These are phyloP conservation scores for Microdochium nivale DNA, from an alignment of 2,329 filamentous ascomycete genomes.

Conservation along the genomic window DNA sequence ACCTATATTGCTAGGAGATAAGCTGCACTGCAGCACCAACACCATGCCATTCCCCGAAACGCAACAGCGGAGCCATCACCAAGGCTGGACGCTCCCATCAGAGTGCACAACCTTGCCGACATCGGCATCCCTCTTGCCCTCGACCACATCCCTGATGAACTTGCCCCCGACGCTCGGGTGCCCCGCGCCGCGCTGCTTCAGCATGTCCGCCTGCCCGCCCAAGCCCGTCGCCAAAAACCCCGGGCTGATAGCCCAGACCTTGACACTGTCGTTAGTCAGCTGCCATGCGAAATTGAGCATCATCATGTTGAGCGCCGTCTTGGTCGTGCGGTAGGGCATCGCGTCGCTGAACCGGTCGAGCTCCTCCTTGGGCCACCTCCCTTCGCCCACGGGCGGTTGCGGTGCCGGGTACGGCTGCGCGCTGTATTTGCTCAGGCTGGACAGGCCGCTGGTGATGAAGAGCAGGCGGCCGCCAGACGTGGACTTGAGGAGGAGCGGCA, in stretches of 20 bases:
- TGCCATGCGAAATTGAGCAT: slow-evolving; percentile 33
- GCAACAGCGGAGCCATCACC: background rate
- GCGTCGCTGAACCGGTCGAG: slow-evolving; percentile 6
- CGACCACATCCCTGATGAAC: slow-evolving; percentile 29
- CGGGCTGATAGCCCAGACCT: slow-evolving; percentile 28
- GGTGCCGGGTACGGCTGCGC: slow-evolving; percentile 5
- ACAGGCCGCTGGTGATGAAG: slow-evolving; percentile 37
- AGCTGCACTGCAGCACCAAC: too few relatives aligned
- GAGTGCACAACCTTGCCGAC: slow-evolving; percentile 24
- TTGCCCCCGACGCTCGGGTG: slow-evolving; percentile 26
- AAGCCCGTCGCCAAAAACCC: slow-evolving; percentile 14
- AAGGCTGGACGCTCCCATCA: background rate
- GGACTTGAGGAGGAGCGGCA: slow-evolving; percentile 36
- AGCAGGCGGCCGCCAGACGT: slow-evolving; percentile 32
- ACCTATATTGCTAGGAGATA: too few relatives aligned
- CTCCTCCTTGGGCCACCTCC: slow-evolving; percentile 27
- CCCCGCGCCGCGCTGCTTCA: slow-evolving; percentile 17
- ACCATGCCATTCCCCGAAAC: too few relatives aligned
- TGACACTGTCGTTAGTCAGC: slow-evolving; percentile 32
- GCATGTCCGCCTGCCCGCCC: slow-evolving; percentile 6
- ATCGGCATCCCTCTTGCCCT: slow-evolving; percentile 30
- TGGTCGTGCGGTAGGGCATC: slow-evolving; percentile 25
- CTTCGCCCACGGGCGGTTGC: slow-evolving; percentile 14
- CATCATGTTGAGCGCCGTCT: slow-evolving; percentile 38
- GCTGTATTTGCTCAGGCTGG: slow-evolving; percentile 19